Evolutionary conservation across 805 yeast species (phyloP), one percentile per base, ranked within the genome.

Genomic region (Hanseniaspora thailandica): DNA sequence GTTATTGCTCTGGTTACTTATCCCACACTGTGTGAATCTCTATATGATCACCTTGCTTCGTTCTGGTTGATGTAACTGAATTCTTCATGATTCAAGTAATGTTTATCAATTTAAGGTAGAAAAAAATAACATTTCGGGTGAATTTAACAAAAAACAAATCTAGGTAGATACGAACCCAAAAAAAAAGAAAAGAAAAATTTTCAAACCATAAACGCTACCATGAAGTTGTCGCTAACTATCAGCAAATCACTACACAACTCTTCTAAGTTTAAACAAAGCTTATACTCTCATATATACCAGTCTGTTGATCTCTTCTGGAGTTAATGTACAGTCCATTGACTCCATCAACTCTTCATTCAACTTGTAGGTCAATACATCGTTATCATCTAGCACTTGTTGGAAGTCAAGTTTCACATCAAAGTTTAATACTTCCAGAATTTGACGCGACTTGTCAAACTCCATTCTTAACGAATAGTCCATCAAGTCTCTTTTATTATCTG

Each of bases 381-480:
- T 12, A 6, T 31, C 31, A 19, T 26, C 25, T 28, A 4, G 31
- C 3, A 22, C 38, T 22, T 39, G 22, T 9, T 28, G 22, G 22
- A 26, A 23, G 26, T 52, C 44, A 45, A 66, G 64, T 54, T 76
- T 78, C 50, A 76, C 81, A 59, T 87, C 96, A 68, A 87, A 75
- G 4, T 95, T 93, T 39, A 88, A 71, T 44, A 87, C 71, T 71
- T 86, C 76, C 20, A 87, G 84, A 41, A 93, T 74, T 64, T 90
- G 97, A 0, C 96, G 87, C 5, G 87, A 80, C 55, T 87, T 73
- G 7, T 84, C 74, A 62, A 90, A 90, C 59, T 78, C 77, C 56
- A 86, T 93, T 56, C 96, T 73, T 59, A 88, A 69, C 34, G 76
- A 76, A 66, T 88, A 90, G 15, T 52, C 45, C 20, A 45, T 41